Evolutionary conservation across 352 stramenopile genomes (phyloP), one percentile per base, ranked within the genome.

Genomic region (Phytophthora kernoviae): DNA sequence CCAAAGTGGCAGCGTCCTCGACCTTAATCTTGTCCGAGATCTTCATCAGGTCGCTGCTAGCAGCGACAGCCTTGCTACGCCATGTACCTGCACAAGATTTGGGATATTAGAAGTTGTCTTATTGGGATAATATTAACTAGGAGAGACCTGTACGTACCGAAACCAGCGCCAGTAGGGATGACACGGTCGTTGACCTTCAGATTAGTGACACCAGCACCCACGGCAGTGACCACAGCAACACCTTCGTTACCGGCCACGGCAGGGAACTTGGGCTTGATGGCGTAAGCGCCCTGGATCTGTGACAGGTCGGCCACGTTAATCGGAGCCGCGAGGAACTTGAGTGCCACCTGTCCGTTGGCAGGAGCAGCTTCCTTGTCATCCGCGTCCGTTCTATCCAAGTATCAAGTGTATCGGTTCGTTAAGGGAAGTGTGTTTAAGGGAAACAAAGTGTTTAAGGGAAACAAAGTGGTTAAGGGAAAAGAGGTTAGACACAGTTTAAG

Each of bases 231-330:
- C 33, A 95, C 71, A 12, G 83, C 90, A 26, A 95, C 87, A 22
- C 88, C 90, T 45, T 96, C 90, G 66, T 95, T 93, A 20, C 90
- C 90, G 10, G 73, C 84, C 39, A 94, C 78, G 12, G 89, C 89
- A 4, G 89, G 89, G 49, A 97, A 81, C 54, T 47, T 70, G 15
- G 88, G 82, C 33, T 84, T 77, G 59, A 95, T 84, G 30, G 82
- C 83, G 66, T 96, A 96, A 9, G 76, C 70, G 45, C 89, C 89
- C 68, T 95, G 85, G 43, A 96, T 92, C 79, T 95, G 84, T 58
- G 84, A 92, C 53, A 96, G 73, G 59, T 97, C 89, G 22, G 88
- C 79, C 39, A 92, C 81, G 59, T 97, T 96, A 60, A 97, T 95
- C 5, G 89, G 89, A 39, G 88, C 87, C 18, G 88, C 89, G 57